Percentiles rank a stretch among this genome's conserved stretches.
These are phyloP conservation scores for Musa beccarii DNA, from an alignment of 176 grass and related monocot species.

Conservation along the genomic window DNA sequence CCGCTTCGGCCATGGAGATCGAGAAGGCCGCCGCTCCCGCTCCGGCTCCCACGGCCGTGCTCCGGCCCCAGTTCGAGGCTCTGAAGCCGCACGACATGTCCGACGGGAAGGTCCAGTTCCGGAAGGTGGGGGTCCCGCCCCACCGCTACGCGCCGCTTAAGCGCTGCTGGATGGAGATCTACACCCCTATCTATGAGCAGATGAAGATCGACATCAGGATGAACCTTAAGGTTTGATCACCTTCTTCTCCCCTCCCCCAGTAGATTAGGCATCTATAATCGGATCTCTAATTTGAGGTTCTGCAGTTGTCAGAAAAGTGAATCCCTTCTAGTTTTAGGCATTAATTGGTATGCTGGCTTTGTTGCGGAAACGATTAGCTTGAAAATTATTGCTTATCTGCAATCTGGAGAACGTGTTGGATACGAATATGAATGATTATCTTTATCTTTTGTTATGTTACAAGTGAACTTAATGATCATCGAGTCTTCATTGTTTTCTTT, in stretches of 20 bases:
- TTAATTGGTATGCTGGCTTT: too few species aligned
- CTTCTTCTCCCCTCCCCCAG: background rate
- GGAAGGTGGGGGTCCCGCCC: slow-evolving; percentile 44
- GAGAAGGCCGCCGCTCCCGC: background rate
- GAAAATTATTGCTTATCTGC: too few species aligned
- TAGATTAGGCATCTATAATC: too few species aligned
- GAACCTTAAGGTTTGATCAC: slow-evolving; percentile 61
- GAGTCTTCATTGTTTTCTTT: too few species aligned
- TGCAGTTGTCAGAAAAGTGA: too few species aligned
- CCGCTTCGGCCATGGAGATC: background rate
- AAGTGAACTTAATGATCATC: too few species aligned
- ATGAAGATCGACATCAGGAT: slow-evolving; percentile 90
- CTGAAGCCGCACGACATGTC: slow-evolving; percentile 73
- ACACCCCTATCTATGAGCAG: slow-evolving; percentile 55
- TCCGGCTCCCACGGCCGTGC: background rate
- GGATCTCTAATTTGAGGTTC: too few species aligned
- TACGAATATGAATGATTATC: too few species aligned
- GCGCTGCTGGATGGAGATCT: slow-evolving; percentile 63
- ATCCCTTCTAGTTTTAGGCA: too few species aligned
- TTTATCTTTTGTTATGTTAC: too few species aligned
- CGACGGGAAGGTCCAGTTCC: slow-evolving; percentile 48
- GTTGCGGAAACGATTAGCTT: too few species aligned
- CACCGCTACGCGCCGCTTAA: slow-evolving; percentile 49
- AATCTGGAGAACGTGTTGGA: too few species aligned
- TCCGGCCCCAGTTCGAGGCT: slow-evolving; percentile 34